These are phyloP conservation scores for Phoma sp. DNA, from an alignment of 2,329 filamentous ascomycete genomes.

Conservation along the genomic window DNA sequence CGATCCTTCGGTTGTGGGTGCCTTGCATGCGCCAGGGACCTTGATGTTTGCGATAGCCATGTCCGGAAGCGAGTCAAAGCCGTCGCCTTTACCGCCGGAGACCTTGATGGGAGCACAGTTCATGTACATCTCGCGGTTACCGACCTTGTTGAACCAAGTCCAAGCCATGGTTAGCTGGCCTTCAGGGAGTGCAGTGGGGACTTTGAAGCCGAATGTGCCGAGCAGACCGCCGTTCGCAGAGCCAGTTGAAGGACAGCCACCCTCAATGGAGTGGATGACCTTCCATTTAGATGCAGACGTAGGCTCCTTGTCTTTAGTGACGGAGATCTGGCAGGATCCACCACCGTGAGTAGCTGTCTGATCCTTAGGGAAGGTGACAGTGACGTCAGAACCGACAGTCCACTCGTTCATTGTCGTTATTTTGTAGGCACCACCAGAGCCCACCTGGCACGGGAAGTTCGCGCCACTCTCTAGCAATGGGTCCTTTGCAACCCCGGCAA, in stretches of 20 bases:
- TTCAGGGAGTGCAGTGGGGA: constrained; percentile 74
- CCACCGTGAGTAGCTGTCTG: constrained; percentile 85
- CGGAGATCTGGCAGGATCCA: constrained; percentile 85
- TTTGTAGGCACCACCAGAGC: constrained; percentile 38
- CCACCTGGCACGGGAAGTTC: constrained; percentile 82
- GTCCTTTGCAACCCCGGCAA: constrained; percentile 46
- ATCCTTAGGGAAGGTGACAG: constrained; percentile 62
- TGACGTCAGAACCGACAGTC: constrained; percentile 65
- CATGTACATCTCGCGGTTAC: constrained; percentile 96
- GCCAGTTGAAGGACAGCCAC: constrained; percentile 71
- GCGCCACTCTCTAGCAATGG: constrained; percentile 66
- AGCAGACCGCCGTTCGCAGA: constrained; percentile 49
- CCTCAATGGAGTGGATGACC: constrained; percentile 86
- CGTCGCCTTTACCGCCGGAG: constrained; percentile 57
- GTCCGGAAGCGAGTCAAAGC: constrained; percentile 67
- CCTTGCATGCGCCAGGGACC: constrained; percentile 56
- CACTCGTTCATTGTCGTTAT: constrained; percentile 65
- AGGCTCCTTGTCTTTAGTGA: constrained; percentile 78
- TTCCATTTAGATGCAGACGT: constrained; percentile 75
- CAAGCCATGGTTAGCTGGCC: constrained; percentile 82
- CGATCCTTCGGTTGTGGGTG: constrained; percentile 56
- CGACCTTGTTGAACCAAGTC: constrained; percentile 90
- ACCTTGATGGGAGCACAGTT: constrained; percentile 82
- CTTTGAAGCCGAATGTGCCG: constrained; percentile 68
- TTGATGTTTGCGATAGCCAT: constrained; percentile 76